phyloP scores from a whole-genome alignment of 2,329 filamentous ascomycete species.

The Fusarium sp. region DNA sequence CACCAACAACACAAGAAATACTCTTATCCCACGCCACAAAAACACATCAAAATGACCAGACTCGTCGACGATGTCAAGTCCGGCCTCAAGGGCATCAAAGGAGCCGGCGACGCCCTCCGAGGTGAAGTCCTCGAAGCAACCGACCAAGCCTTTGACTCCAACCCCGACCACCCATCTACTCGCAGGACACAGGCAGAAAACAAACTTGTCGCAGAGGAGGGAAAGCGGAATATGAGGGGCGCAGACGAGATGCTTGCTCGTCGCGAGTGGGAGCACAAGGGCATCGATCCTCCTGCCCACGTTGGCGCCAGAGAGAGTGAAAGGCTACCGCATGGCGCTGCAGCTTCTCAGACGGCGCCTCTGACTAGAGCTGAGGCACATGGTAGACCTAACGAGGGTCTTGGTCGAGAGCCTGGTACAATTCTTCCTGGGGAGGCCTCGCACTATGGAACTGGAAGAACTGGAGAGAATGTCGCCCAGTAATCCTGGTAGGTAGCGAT shows the following conservation, averaged over 20 bases:
- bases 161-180: slow-evolving; percentile 24
- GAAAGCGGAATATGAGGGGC: slow-evolving; percentile 28
- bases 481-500: background rate
- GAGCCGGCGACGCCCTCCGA: slow-evolving; percentile 37
- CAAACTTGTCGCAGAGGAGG: slow-evolving; percentile 23
- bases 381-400: slow-evolving; percentile 12
- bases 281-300: slow-evolving; percentile 10
- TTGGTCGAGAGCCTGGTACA: slow-evolving; percentile 20
- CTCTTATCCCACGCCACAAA: background rate
- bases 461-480: background rate
- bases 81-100: slow-evolving; percentile 37
- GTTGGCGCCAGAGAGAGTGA: slow-evolving; percentile 5
- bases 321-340: background rate
- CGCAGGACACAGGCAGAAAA: slow-evolving; percentile 12
- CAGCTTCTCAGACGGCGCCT: background rate
- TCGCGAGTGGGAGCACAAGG: slow-evolving; percentile 32
- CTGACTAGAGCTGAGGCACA: background rate
- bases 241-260: slow-evolving; percentile 35
- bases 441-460: slow-evolving; percentile 14
- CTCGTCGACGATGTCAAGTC: slow-evolving; percentile 39
- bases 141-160: slow-evolving; percentile 34
- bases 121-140: slow-evolving; percentile 34
- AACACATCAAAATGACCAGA: slow-evolving; percentile 31
- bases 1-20: background rate
- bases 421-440: slow-evolving; percentile 8